Conservation (phyloP, 2,329 filamentous ascomycete species). For the Arthrobotrys sphaeroides region DNA sequence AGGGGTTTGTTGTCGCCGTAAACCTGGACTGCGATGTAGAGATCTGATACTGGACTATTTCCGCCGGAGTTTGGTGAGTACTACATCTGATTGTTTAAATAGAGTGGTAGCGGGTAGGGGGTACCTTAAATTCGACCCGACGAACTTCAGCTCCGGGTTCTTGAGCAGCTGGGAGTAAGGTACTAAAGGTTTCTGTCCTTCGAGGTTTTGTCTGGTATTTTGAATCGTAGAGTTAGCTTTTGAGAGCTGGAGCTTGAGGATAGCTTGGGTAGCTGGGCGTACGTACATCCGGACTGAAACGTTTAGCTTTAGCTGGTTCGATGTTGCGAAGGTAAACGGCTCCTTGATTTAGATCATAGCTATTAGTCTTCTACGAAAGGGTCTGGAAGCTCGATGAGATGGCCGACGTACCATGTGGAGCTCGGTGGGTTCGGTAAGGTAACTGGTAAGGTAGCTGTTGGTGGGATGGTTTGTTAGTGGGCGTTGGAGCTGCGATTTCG, state of each 20-base stretch:
- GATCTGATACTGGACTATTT: constrained; percentile 78
- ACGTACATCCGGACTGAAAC: constrained; percentile 73
- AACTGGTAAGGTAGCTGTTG: neutral
- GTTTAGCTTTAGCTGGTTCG: constrained; percentile 54
- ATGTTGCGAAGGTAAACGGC: constrained; percentile 53
- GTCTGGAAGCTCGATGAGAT: neutral
- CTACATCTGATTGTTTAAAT: too few species aligned
- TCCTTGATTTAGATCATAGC: constrained; percentile 46
- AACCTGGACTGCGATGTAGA: constrained; percentile 90
- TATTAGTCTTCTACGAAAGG: neutral
- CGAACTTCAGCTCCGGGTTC: constrained; percentile 80
- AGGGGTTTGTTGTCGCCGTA: constrained; percentile 96
- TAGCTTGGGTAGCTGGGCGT: neutral
- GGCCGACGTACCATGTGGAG: constrained; percentile 38
- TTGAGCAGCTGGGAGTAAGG: constrained; percentile 81
- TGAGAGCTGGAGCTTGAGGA: neutral
- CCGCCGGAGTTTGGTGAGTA: too few species aligned
- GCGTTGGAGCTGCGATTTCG: constrained; percentile 12
- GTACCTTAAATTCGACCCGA: constrained; percentile 83
- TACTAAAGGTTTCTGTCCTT: constrained; percentile 79
- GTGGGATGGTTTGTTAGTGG: constrained; percentile 30
- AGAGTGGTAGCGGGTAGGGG: neutral
- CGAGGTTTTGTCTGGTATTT: constrained; percentile 72
- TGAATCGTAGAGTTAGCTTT: constrained; percentile 31
- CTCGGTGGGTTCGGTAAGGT: neutral